These are phyloP conservation scores for Dryas drummondii DNA, from an alignment of 306 rosid species.

Conservation along the genomic window DNA sequence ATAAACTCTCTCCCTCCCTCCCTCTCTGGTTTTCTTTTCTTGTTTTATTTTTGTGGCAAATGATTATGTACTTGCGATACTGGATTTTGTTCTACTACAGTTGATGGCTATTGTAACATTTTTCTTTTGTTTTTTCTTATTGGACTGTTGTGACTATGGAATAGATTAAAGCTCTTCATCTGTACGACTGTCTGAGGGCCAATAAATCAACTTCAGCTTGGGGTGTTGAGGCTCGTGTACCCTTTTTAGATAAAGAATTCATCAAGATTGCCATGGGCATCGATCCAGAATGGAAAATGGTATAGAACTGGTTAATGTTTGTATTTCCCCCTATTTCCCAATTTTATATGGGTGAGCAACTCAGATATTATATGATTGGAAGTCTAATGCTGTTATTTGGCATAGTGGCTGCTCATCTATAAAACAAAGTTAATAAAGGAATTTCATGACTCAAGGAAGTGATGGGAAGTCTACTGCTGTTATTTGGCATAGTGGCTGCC, in stretches of 20 bases:
- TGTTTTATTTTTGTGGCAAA: slow-evolving; percentile 18
- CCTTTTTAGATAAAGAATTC: slow-evolving; percentile 89
- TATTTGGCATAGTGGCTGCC: background rate
- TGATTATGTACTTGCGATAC: slow-evolving; percentile 5
- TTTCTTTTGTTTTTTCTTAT: slow-evolving; percentile 19
- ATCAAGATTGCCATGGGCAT: slow-evolving; percentile 69
- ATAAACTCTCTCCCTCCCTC: background rate
- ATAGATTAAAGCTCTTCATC: slow-evolving; percentile 94
- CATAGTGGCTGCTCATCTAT: background rate
- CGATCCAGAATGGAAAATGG: slow-evolving; percentile 98
- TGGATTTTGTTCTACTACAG: slow-evolving; percentile 8
- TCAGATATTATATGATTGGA: background rate
- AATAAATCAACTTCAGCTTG: slow-evolving; percentile 96
- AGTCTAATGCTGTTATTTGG: background rate
- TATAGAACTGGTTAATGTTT: slow-evolving; percentile 8
- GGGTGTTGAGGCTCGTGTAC: slow-evolving; percentile 99
- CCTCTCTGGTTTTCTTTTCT: background rate
- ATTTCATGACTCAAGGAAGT: slow-evolving; percentile 7
- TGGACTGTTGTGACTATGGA: slow-evolving; percentile 21
- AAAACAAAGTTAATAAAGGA: background rate
- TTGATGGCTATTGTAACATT: slow-evolving; percentile 12
- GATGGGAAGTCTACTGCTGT: background rate
- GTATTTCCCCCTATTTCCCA: background rate
- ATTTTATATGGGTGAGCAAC: background rate
- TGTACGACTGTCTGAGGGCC: slow-evolving; percentile 95